Conservation (phyloP, 73 alveolate species). For the Tetrahymena elliotti region DNA sequence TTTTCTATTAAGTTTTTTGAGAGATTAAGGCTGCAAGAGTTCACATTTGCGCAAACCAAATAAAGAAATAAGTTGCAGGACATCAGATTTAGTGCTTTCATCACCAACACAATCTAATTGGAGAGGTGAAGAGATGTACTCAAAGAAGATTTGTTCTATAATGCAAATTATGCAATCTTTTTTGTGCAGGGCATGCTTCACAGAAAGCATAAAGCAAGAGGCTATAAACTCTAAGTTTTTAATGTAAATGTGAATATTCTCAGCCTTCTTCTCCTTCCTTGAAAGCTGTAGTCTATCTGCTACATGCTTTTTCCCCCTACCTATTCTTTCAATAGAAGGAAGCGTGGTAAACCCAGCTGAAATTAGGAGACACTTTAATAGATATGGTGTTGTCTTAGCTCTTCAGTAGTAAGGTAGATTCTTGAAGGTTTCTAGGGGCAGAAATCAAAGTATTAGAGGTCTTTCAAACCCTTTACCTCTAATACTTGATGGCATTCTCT, state of each 20-base stretch:
- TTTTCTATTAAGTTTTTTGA: background rate
- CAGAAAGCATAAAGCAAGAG: background rate
- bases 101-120: background rate
- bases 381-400: background rate
- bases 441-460: background rate
- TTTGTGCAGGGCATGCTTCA: conserved; percentile 1
- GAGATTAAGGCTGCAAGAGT: background rate
- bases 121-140: background rate
- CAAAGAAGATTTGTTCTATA: background rate
- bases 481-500: background rate
- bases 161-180: background rate
- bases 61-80: background rate
- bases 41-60: background rate
- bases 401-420: background rate
- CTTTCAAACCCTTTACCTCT: background rate
- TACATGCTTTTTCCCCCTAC: background rate
- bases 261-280: background rate
- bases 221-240: background rate
- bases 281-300: background rate
- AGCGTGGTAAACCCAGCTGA: background rate
- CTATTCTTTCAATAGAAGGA: background rate
- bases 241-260: background rate
- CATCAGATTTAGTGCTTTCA: background rate
- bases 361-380: background rate
- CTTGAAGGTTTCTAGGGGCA: background rate